These are phyloP conservation scores for Trichophyton verrucosum DNA, from an alignment of 2,329 filamentous ascomycete species.

Conservation along the genomic window DNA sequence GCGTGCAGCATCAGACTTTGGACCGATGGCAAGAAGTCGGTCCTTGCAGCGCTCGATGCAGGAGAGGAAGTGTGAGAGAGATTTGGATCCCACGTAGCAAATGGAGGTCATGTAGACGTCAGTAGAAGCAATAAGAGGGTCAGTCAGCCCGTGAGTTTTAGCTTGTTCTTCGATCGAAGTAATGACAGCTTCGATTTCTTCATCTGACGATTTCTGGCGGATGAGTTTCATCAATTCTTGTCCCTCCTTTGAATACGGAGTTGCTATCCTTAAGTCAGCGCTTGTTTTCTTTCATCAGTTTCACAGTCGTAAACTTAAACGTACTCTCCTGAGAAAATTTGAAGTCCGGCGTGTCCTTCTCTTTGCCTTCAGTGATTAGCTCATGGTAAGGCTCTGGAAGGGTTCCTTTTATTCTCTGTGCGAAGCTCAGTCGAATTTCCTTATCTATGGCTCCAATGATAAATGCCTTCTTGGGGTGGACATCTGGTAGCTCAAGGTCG, in stretches of 20 bases:
- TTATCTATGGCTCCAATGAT: conserved; percentile 85
- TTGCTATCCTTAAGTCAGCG: conserved; percentile 38
- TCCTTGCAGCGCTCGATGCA: conserved; percentile 93
- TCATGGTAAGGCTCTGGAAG: conserved; percentile 70
- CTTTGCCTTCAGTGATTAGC: conserved; percentile 74
- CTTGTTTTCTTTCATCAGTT: background rate
- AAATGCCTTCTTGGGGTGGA: conserved; percentile 86
- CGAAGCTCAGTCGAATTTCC: conserved; percentile 91
- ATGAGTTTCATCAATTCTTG: conserved; percentile 67
- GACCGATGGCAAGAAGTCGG: conserved; percentile 65
- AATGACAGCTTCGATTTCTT: conserved; percentile 73
- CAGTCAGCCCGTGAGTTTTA: conserved; percentile 51
- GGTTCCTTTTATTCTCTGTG: conserved; percentile 88
- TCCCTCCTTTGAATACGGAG: conserved; percentile 74
- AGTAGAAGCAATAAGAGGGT: conserved; percentile 73
- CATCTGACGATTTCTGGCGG: conserved; percentile 70
- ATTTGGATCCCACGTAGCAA: conserved; percentile 88
- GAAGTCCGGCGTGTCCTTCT: conserved; percentile 91
- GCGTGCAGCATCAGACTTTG: conserved; percentile 60
- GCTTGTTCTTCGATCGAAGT: conserved; percentile 72
- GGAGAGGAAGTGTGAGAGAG: conserved; percentile 85
- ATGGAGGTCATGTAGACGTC: conserved; percentile 91
- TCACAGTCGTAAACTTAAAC: conserved; percentile 20
- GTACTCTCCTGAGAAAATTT: conserved; percentile 69
- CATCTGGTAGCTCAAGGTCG: conserved; percentile 61